Conservation (phyloP, 1,139 yeast genomes). For the Pneumocystis canis region DNA sequence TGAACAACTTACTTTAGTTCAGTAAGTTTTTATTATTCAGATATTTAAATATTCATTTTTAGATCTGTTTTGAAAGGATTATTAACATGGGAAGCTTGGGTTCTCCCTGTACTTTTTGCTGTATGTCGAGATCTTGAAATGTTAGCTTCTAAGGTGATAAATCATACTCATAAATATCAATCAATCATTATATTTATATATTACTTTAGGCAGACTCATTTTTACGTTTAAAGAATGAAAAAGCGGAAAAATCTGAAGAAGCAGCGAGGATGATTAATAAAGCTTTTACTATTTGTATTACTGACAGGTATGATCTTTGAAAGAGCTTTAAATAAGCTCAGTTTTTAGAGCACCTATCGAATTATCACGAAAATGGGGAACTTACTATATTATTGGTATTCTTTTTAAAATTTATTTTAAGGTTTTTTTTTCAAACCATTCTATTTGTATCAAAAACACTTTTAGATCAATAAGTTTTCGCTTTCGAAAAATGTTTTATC, state of each 20-base stretch:
- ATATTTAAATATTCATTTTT: not conserved
- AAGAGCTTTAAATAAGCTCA: not conserved
- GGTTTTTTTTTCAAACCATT: constrained; percentile 23
- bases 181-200: not conserved
- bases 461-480: constrained; percentile 48
- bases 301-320: constrained; percentile 33
- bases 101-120: constrained; percentile 42
- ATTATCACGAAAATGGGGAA: constrained; percentile 45
- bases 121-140: constrained; percentile 42
- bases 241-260: constrained; percentile 41
- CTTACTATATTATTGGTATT: constrained; percentile 59
- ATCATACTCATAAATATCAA: not conserved
- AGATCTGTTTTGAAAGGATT: not conserved
- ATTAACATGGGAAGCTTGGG: constrained; percentile 32
- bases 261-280: constrained; percentile 44
- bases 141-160: constrained; percentile 22
- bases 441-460: constrained; percentile 21
- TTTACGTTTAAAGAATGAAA: constrained; percentile 16
- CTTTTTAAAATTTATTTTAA: constrained; percentile 59
- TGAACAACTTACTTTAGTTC: not conserved
- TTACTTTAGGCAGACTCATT: constrained; percentile 2
- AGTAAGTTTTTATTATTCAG: not conserved
- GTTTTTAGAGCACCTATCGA: constrained; percentile 32
- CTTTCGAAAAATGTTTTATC: constrained; percentile 66
- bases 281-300: constrained; percentile 62